phyloP scores from a whole-genome alignment of 1,284 basidiomycete genomes.

The Tranzscheliella williamsii region DNA sequence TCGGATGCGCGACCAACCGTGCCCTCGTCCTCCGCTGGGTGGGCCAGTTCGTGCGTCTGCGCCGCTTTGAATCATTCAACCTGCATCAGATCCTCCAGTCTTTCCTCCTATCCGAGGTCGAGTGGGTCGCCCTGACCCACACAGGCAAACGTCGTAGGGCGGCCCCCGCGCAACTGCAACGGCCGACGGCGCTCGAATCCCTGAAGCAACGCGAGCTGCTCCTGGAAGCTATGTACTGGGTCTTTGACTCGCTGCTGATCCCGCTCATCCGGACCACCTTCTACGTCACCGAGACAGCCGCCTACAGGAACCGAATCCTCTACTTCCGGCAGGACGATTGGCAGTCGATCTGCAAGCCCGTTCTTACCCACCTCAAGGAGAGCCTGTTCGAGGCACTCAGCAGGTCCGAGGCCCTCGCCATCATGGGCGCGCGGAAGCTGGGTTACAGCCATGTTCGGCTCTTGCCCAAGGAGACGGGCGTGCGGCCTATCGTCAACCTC shows the following conservation, averaged over 20 bases:
- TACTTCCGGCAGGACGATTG: slow-evolving; percentile 96
- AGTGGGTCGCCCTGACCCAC: slow-evolving; percentile 72
- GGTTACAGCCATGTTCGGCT: slow-evolving; percentile 85
- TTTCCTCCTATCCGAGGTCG: slow-evolving; percentile 74
- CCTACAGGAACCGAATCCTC: slow-evolving; percentile 80
- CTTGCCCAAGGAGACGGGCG: slow-evolving; percentile 89
- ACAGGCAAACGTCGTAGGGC: slow-evolving; percentile 1
- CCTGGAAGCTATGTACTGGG: slow-evolving; percentile 87
- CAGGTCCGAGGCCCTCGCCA: slow-evolving; percentile 55
- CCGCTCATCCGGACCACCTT: slow-evolving; percentile 86
- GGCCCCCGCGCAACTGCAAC: slow-evolving; percentile 31
- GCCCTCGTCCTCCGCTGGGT: slow-evolving; percentile 70
- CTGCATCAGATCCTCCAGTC: slow-evolving; percentile 81
- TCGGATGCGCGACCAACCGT: slow-evolving; percentile 77
- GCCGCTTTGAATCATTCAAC: slow-evolving; percentile 78
- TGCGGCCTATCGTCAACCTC: slow-evolving; percentile 92
- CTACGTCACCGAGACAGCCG: slow-evolving; percentile 89
- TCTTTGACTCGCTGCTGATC: slow-evolving; percentile 82
- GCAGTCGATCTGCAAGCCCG: slow-evolving; percentile 75
- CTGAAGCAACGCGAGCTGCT: slow-evolving; percentile 75
- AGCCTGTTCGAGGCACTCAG: slow-evolving; percentile 40
- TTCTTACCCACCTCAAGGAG: slow-evolving; percentile 74
- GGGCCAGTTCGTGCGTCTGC: slow-evolving; percentile 71
- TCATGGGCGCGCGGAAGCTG: slow-evolving; percentile 62
- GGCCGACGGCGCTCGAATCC: slow-evolving; percentile 70